These are phyloP conservation scores for Candida piceae DNA, from an alignment of 805 yeast species.

Conservation along the genomic window DNA sequence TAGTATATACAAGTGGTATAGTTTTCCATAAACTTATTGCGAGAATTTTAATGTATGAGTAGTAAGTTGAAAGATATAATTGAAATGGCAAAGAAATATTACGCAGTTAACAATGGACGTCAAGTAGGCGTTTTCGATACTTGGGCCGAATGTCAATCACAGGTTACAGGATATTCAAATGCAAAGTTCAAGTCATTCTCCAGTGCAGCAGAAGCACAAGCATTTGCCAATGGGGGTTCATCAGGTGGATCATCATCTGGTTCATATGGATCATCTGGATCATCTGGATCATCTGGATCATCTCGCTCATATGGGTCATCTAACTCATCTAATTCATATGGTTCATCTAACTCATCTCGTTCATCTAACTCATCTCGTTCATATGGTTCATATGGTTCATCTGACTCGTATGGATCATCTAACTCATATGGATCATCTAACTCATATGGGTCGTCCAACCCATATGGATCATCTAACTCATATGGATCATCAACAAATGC, in stretches of 20 bases:
- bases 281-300: neutral
- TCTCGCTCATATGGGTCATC: too few relatives aligned
- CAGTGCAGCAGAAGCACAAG: constrained; percentile 42
- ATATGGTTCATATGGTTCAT: neutral
- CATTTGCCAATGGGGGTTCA: constrained; percentile 29
- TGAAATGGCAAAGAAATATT: constrained; percentile 33
- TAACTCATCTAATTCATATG: too few relatives aligned
- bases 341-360: too few relatives aligned
- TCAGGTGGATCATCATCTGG: too few relatives aligned
- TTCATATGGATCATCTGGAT: neutral
- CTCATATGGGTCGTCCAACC: neutral
- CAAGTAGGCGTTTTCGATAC: constrained; percentile 48
- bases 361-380: too few relatives aligned
- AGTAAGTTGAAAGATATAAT: too few relatives aligned
- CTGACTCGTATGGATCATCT: neutral
- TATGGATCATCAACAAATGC: neutral
- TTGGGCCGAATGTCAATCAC: constrained; percentile 55
- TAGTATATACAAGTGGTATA: too few relatives aligned
- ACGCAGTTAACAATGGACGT: constrained; percentile 55
- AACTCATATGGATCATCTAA: neutral
- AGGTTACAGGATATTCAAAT: constrained; percentile 51
- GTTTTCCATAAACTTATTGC: too few relatives aligned
- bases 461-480: neutral
- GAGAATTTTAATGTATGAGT: too few relatives aligned
- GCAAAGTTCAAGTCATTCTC: constrained; percentile 56